Evolutionary conservation across 768 basidiomycete species (phyloP).

Genomic region (Suillus lakei): DNA sequence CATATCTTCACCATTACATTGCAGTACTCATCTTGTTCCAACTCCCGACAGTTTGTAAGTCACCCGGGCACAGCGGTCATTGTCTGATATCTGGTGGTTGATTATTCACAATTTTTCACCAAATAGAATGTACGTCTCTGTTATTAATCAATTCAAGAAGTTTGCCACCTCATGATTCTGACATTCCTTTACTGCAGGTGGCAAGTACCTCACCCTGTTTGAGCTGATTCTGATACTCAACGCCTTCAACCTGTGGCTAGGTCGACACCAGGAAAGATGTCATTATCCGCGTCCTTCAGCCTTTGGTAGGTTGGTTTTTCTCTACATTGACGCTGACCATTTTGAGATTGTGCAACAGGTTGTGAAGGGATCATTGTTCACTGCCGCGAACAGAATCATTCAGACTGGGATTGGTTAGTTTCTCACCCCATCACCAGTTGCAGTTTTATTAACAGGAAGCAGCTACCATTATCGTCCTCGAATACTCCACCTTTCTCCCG

Average conservation of each 20-base stretch:
- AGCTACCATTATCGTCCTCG: background rate
- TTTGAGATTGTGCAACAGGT: background rate
- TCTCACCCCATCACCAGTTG: background rate
- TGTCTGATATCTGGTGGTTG: background rate
- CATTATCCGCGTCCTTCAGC: background rate
- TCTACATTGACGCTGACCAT: background rate
- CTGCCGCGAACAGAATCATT: background rate
- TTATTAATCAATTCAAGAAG: background rate
- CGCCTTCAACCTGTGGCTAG: background rate
- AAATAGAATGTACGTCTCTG: background rate
- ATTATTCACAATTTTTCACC: background rate
- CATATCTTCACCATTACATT: background rate
- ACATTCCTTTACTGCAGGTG: background rate
- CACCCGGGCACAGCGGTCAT: background rate
- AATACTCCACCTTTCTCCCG: background rate
- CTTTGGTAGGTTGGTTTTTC: background rate
- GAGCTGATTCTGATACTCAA: background rate
- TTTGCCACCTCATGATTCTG: background rate
- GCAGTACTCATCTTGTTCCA: background rate
- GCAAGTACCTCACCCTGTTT: background rate
- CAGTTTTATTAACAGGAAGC: background rate
- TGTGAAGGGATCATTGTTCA: background rate
- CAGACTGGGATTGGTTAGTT: background rate
- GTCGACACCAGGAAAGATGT: fast-evolving
- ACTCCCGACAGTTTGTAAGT: background rate